Conservation (phyloP, 1,284 basidiomycete genomes). For the Exobasidium cylindrosporum region DNA sequence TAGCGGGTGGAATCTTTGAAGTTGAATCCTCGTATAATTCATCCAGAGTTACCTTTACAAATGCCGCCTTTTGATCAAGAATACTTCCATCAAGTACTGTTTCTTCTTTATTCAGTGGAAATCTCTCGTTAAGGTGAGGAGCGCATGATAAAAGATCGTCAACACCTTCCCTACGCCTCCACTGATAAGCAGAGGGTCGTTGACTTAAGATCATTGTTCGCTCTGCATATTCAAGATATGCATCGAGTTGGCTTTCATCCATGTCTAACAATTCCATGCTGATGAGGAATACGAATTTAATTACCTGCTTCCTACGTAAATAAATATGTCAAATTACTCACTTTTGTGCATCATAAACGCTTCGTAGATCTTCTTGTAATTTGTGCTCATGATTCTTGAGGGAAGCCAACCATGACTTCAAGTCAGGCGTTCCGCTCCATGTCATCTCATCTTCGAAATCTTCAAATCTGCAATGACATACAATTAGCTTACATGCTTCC, state of each 20-base stretch:
- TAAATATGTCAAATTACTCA: not conserved
- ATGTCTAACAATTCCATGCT: slow-evolving; percentile 2
- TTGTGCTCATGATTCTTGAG: not conserved
- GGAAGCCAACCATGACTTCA: slow-evolving; percentile 2
- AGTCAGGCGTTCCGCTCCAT: slow-evolving; percentile 1
- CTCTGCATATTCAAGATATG: slow-evolving; percentile 14
- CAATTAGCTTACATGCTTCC: not conserved
- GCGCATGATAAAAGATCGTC: slow-evolving; percentile 10
- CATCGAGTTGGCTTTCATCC: slow-evolving; percentile 11
- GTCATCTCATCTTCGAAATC: not conserved
- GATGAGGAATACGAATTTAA: too few species aligned
- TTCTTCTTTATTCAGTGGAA: not conserved
- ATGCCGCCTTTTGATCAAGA: not conserved
- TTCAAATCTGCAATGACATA: not conserved
- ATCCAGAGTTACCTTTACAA: not conserved
- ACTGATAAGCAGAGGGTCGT: not conserved
- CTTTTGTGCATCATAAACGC: slow-evolving; percentile 4
- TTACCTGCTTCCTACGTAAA: not conserved
- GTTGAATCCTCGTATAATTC: not conserved
- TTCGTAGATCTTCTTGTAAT: not conserved
- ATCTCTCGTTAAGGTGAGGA: not conserved
- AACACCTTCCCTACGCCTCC: slow-evolving; percentile 1
- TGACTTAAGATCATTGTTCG: not conserved
- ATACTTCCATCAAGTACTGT: not conserved
- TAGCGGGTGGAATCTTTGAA: not conserved